Evolutionary conservation across 805 yeast species (phyloP).

Genomic region (Candida ipomoeae): DNA sequence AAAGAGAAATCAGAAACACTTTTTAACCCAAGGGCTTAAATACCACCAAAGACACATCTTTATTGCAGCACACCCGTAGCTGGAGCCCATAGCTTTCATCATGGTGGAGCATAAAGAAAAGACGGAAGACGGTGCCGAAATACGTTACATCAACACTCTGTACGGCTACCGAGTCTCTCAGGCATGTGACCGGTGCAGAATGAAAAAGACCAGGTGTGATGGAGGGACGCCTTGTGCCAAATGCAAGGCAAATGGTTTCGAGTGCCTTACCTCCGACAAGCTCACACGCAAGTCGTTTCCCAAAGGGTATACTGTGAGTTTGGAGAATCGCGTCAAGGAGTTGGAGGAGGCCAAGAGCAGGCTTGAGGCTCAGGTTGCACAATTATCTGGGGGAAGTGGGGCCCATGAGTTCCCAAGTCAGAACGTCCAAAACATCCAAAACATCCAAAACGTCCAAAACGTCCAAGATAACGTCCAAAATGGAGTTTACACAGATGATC

Average conservation of each 20-base stretch:
- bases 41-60: background rate
- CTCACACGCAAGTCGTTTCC: slow-evolving; percentile 75
- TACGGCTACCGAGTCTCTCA: slow-evolving; percentile 57
- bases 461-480: slow-evolving; percentile 8
- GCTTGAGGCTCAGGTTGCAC: slow-evolving; percentile 4
- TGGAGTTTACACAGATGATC: slow-evolving; percentile 19
- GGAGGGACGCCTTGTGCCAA: slow-evolving; percentile 69
- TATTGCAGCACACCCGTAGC: background rate
- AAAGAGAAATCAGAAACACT: no score
- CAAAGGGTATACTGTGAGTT: slow-evolving; percentile 72
- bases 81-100: background rate
- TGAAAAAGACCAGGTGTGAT: slow-evolving; percentile 73
- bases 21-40: background rate
- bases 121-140: background rate
- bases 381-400: slow-evolving; percentile 15
- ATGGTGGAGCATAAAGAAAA: background rate
- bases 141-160: slow-evolving; percentile 33
- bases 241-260: slow-evolving; percentile 60
- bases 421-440: slow-evolving; percentile 18
- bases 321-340: slow-evolving; percentile 58
- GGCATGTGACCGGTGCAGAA: slow-evolving; percentile 79
- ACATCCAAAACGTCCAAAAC: slow-evolving; percentile 18
- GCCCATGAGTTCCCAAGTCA: slow-evolving; percentile 21
- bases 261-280: slow-evolving; percentile 69
- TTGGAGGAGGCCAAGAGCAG: slow-evolving; percentile 47